Evolutionary conservation across 352 stramenopile genomes (phyloP), one percentile per base, ranked within the genome.

Genomic region (Phytopythium boreale): DNA sequence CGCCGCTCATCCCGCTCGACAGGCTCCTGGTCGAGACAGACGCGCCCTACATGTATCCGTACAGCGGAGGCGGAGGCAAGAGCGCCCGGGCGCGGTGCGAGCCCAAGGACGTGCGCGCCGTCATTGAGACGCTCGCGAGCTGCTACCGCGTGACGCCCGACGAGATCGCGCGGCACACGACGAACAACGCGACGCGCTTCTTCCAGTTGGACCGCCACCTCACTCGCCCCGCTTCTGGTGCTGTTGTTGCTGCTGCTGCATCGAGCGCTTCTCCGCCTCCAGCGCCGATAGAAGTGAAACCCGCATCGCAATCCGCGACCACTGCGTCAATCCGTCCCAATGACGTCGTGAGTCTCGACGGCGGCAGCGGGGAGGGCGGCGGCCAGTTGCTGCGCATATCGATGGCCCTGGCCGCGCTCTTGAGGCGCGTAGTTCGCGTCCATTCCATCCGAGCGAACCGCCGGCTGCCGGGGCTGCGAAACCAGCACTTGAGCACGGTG

Each of bases 311-410:
- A 15, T 26, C 24, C 3, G 29, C 29, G 29, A 34, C 29, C 29
- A 7, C 29, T 7, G 27, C 9, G 53, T 36, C 63, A 4, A 37
- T 69, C 2, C 31, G 70, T 24, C 61, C 70, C 22, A 61, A 69
- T 57, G 73, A 59, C 1, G 34, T 61, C 10, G 64, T 84, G 17
- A 50, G 77, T 3, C 47, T 93, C 4, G 67, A 93, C 37, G 84
- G 84, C 24, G 79, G 80, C 10, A 73, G 67, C 19, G 79, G 84
- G 31, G 92, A 98, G 77, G 92, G 92, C 51, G 92, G 92, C 56
- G 92, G 92, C 0, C 92, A 98, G 62, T 76, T 98, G 34, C 67
- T 97, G 27, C 89, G 91, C 6, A 88, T 97, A 36, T 73, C 89
- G 1, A 82, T 88, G 43, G 79, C 77, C 0, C 80, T 96, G 20